Base-by-base conservation (phyloP, 306 rosid genomes). In the Clitoria ternatea region DNA sequence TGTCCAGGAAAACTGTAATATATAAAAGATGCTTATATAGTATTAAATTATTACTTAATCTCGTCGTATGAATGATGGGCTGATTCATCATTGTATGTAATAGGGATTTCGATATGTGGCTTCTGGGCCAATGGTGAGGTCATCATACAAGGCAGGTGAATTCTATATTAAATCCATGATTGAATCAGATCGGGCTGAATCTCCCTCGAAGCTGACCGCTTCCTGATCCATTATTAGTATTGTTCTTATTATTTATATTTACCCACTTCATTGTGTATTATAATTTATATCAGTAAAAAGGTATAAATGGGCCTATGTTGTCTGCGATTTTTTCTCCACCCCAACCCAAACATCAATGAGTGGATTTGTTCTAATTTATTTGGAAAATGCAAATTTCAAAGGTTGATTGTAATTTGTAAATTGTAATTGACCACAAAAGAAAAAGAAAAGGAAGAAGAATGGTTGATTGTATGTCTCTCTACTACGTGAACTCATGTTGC, bases 141-240 rank as follows among this genome's bases (percentile, higher is more conserved):
- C 96, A 26, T 91, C 96, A 56, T 94, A 89, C 81, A 87, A 90
- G 62, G 98, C 98, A 26, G 98, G 95, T 55, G 97, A 89, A 74
- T 94, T 77, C 88, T 90, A 92, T 67, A 92, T 92, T 73, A 92
- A 92, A 80, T 90, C 98, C 70, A 90, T 92, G 98, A 92, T 90
- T 61, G 97, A 92, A 49, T 80, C 90, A 13, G 97, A 92, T 76
- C 95, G 97, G 30, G 88, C 86, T 49, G 82, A 84, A 33, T 85
- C 93, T 73, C 55, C 82, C 77, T 62, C 87, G 76, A 79, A 81
- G 62, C 82, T 71, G 79, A 70, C 80, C 32, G 63, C 70, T 47
- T 42, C 87, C 53, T 84, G 80, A 81, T 72, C 56, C 79, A 39
- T 17, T 42, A 3, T 54, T 15, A 11, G 39, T 29, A 30, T 44